These are phyloP conservation scores for Naganishia sp. DNA, from an alignment of 1,284 basidiomycete genomes.

Conservation along the genomic window DNA sequence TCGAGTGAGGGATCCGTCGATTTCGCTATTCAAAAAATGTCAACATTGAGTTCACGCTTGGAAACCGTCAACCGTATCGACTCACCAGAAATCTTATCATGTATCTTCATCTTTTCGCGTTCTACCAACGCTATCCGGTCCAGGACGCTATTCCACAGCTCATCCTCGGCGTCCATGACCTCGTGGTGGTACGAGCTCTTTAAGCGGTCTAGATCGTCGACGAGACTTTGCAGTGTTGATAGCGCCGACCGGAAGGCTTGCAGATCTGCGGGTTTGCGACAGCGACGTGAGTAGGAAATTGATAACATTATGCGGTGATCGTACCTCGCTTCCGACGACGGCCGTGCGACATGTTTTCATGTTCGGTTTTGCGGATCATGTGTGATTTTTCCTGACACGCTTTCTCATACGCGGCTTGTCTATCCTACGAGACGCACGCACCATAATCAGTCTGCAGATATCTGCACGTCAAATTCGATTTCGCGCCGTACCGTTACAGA, in stretches of 20 bases:
- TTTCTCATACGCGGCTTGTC: conserved; percentile 75
- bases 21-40: conserved; percentile 72
- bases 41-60: conserved; percentile 56
- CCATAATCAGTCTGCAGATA: conserved; percentile 9
- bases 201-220: conserved; percentile 56
- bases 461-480: too few relatives aligned
- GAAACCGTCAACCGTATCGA: background rate
- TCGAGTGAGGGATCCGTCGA: conserved; percentile 88
- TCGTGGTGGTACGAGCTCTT: conserved; percentile 61
- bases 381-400: conserved; percentile 77
- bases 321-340: conserved; percentile 74
- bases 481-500: conserved; percentile 62
- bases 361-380: conserved; percentile 85
- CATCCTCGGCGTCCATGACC: conserved; percentile 87
- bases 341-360: conserved; percentile 71
- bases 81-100: conserved; percentile 50
- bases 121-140: conserved; percentile 64
- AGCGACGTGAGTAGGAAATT: background rate
- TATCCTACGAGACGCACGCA: conserved; percentile 61
- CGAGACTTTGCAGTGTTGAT: conserved; percentile 77
- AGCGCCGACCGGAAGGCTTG: conserved; percentile 84
- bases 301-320: conserved; percentile 43
- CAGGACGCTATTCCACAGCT: conserved; percentile 87
- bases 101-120: conserved; percentile 52
- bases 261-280: conserved; percentile 61